Conservation (phyloP, 352 stramenopile species). For the Phytophthora macrochlamydospora region DNA sequence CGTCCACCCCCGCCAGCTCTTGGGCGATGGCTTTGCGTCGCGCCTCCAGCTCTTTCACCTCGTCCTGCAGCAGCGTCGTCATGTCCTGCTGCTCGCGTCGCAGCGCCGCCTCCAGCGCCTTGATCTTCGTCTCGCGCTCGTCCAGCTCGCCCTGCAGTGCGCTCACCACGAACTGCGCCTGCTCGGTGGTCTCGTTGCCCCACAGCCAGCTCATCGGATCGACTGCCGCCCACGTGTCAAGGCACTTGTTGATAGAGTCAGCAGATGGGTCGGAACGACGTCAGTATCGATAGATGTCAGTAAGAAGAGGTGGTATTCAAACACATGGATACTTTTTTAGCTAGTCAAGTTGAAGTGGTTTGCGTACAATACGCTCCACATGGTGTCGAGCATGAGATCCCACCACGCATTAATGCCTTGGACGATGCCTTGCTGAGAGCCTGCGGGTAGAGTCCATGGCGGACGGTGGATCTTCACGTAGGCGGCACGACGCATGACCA, state of each 20-base stretch:
- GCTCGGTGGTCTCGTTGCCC: slow-evolving; percentile 85
- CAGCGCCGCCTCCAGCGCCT: slow-evolving; percentile 75
- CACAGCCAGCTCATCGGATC: slow-evolving; percentile 79
- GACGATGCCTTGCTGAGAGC: slow-evolving; percentile 5
- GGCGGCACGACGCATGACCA: slow-evolving; percentile 16
- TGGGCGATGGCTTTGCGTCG: slow-evolving; percentile 42
- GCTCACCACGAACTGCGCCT: slow-evolving; percentile 85
- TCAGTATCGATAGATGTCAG: slow-evolving; percentile 2
- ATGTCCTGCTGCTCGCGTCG: slow-evolving; percentile 80
- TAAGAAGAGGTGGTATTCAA: neutral
- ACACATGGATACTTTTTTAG: slow-evolving; percentile 3
- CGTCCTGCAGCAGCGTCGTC: slow-evolving; percentile 54
- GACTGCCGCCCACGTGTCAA: neutral
- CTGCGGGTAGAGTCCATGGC: slow-evolving; percentile 5
- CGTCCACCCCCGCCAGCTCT: slow-evolving; percentile 56
- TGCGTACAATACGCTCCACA: slow-evolving; percentile 3
- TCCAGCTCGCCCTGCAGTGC: slow-evolving; percentile 82
- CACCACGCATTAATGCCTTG: slow-evolving; percentile 15
- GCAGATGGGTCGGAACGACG: slow-evolving; percentile 9
- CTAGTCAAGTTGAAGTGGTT: neutral
- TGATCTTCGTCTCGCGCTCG: slow-evolving; percentile 81
- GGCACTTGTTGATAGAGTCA: slow-evolving; percentile 21
- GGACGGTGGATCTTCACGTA: slow-evolving; percentile 20
- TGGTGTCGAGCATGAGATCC: slow-evolving; percentile 14
- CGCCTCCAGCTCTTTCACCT: slow-evolving; percentile 72